Conservation (phyloP, 75 land plant genomes). For the Pinus tabuliformis region DNA sequence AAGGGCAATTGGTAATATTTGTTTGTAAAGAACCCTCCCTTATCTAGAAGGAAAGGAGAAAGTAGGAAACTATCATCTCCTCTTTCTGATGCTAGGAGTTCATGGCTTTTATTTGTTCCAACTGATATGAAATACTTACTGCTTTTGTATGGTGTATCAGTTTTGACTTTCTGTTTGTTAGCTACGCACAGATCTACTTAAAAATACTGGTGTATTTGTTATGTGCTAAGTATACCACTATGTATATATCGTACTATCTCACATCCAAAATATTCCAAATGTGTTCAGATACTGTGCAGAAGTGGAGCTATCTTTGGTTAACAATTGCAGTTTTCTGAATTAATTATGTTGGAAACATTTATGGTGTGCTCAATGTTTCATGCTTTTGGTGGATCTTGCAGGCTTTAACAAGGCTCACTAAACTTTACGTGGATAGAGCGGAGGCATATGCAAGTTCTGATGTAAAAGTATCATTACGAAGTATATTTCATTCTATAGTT, state of each 20-base stretch:
- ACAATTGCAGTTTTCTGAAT: neutral
- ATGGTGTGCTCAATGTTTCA: neutral
- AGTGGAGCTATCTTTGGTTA: neutral
- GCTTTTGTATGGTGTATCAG: neutral
- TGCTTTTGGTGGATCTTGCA: neutral
- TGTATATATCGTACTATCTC: neutral
- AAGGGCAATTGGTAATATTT: neutral
- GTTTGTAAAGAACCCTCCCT: neutral
- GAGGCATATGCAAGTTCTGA: slow-evolving; percentile 24
- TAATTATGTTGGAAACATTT: neutral
- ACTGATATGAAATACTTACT: neutral
- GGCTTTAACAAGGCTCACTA: slow-evolving; percentile 14
- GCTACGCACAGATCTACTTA: neutral
- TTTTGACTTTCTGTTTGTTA: neutral
- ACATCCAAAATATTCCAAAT: neutral
- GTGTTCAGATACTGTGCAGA: neutral
- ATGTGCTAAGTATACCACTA: neutral
- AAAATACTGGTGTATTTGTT: neutral
- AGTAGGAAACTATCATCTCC: neutral
- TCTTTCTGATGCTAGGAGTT: neutral
- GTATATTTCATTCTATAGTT: neutral
- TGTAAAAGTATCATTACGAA: slow-evolving; percentile 9
- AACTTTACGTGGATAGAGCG: slow-evolving; percentile 22
- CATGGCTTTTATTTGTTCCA: too few relatives aligned
- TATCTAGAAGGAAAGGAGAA: neutral